phyloP scores from a whole-genome alignment of 2,329 filamentous ascomycete species.

The Fusarium tjaetaba region DNA sequence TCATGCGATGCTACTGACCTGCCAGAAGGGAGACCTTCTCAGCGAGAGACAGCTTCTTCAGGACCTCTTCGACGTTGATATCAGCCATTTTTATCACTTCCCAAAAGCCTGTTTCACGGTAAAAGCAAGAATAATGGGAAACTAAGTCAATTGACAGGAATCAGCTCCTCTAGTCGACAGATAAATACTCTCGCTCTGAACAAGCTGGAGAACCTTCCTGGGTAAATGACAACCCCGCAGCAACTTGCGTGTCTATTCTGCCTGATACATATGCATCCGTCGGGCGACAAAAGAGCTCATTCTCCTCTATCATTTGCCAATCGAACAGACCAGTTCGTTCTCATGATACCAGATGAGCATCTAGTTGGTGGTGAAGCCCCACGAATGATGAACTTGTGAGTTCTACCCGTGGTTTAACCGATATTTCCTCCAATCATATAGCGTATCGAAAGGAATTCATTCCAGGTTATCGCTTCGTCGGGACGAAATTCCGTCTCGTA shows the following conservation, averaged over 20 bases:
- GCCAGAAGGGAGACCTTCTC: slow-evolving; percentile 66
- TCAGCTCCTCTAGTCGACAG: neutral
- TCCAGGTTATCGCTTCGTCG: slow-evolving; percentile 27
- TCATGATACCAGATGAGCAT: slow-evolving; percentile 34
- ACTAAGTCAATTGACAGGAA: slow-evolving; percentile 16
- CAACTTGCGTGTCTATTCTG: slow-evolving; percentile 18
- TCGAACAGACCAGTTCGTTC: slow-evolving; percentile 12
- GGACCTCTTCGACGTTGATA: slow-evolving; percentile 63
- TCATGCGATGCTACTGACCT: slow-evolving; percentile 48
- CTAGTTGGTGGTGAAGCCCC: slow-evolving; percentile 35
- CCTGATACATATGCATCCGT: slow-evolving; percentile 24
- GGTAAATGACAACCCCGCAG: slow-evolving; percentile 36
- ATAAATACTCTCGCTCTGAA: neutral
- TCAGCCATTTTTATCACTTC: slow-evolving; percentile 53
- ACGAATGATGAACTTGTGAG: slow-evolving; percentile 10
- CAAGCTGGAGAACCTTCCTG: neutral
- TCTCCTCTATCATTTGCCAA: slow-evolving; percentile 25
- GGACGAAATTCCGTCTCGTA: slow-evolving; percentile 32
- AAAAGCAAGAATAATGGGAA: neutral
- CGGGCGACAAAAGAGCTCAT: neutral
- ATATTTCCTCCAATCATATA: neutral
- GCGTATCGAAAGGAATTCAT: neutral
- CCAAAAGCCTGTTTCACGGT: neutral
- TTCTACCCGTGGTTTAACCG: slow-evolving; percentile 21
- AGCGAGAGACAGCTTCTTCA: slow-evolving; percentile 62